A percentile compares a stretch with the other conserved stretches of the same genome.
Conservation (phyloP, 768 basidiomycete genomes). For the Chalciporus sphaerocephalus region DNA sequence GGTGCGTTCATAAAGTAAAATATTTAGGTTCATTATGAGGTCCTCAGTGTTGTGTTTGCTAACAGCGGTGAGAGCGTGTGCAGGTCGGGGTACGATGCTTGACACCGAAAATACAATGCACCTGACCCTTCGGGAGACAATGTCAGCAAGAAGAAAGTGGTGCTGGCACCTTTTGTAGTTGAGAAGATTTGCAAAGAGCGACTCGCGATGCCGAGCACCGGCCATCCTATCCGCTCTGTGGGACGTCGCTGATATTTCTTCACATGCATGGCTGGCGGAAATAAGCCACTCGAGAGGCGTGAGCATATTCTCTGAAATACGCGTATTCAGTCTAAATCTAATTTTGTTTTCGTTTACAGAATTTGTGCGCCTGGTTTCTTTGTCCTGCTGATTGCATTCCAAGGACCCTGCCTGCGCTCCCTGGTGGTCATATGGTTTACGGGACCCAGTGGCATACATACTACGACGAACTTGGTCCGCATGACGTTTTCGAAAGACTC, state of each 20-base stretch:
- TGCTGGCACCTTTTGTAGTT: too few species aligned
- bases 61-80: too few species aligned
- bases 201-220: too few species aligned
- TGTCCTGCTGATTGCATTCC: not conserved
- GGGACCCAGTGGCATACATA: too few species aligned
- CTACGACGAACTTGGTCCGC: not conserved
- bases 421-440: not conserved
- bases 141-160: too few species aligned
- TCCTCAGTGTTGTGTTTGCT: too few species aligned
- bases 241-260: not conserved
- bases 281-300: slow-evolving; percentile 2
- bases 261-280: slow-evolving; percentile 10
- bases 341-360: not conserved
- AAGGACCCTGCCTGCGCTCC: not conserved
- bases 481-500: slow-evolving; percentile 2
- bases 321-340: not conserved
- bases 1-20: slow-evolving; percentile 3
- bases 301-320: slow-evolving; percentile 2
- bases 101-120: too few species aligned
- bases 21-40: not conserved
- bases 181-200: too few species aligned
- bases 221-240: too few species aligned
- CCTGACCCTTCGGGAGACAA: too few species aligned
- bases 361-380: not conserved
- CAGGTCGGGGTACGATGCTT: too few species aligned